Conservation (phyloP, 148 eudicot species). For the Nepenthes gracilis region DNA sequence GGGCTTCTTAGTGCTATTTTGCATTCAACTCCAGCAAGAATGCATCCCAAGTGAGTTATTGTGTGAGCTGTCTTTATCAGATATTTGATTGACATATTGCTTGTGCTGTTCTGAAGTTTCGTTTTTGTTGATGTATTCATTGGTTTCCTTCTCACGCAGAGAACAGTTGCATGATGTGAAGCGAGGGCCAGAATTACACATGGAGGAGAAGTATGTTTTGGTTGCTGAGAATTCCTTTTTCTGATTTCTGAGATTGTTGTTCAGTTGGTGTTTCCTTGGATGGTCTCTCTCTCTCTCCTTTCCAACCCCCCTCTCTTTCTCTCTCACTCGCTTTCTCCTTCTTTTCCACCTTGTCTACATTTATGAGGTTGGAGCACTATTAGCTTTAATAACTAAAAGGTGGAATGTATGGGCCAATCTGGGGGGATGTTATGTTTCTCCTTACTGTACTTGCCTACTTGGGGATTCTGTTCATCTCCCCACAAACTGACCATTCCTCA, state of each 20-base stretch:
- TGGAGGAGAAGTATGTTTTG: conserved; percentile 60
- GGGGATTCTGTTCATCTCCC: too few relatives aligned
- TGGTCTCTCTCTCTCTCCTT: too few relatives aligned
- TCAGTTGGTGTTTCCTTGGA: background rate
- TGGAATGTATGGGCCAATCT: too few relatives aligned
- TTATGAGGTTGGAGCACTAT: too few relatives aligned
- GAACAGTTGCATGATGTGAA: conserved; percentile 33
- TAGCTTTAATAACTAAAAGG: too few relatives aligned
- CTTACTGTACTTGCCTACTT: too few relatives aligned
- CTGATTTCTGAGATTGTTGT: background rate
- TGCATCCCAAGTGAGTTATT: conserved; percentile 46
- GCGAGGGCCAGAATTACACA: conserved; percentile 62
- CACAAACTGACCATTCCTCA: too few relatives aligned
- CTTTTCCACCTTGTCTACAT: too few relatives aligned
- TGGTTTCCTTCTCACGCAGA: conserved; percentile 29
- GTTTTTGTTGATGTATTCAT: background rate
- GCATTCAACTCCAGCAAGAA: conserved; percentile 89
- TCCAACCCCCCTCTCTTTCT: background rate
- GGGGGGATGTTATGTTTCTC: too few relatives aligned
- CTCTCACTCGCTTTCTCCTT: background rate
- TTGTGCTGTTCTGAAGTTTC: background rate
- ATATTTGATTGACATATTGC: background rate
- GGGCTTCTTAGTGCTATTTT: conserved; percentile 90
- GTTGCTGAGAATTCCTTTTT: conserved; percentile 6
- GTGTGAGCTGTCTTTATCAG: background rate